Percentiles rank a stretch among this genome's conserved stretches.
phyloP scores from a whole-genome alignment of 1,284 basidiomycete species.

The Ceratobasidium sp. region DNA sequence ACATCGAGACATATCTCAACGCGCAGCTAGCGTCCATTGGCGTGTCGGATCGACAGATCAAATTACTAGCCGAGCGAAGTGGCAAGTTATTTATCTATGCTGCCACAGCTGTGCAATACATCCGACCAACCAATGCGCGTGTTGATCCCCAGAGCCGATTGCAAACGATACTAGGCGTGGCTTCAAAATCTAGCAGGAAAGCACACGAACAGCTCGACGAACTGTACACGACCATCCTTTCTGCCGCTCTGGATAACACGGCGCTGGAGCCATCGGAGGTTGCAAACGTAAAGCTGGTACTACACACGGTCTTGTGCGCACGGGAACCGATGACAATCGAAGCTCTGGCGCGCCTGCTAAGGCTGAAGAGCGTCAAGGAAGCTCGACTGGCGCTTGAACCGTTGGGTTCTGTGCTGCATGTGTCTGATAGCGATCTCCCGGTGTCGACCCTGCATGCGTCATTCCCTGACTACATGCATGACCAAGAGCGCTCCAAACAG shows the following conservation, averaged over 20 bases:
- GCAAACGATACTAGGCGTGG: neutral
- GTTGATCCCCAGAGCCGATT: neutral
- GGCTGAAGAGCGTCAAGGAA: neutral
- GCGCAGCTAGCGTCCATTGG: slow-evolving; percentile 1
- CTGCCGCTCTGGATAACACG: neutral
- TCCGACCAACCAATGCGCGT: neutral
- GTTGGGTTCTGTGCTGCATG: slow-evolving; percentile 9
- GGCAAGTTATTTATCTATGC: slow-evolving; percentile 39
- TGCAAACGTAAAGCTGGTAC: neutral
- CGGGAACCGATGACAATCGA: neutral
- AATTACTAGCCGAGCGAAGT: slow-evolving; percentile 13
- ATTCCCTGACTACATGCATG: slow-evolving; percentile 24
- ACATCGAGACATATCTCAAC: slow-evolving; percentile 37
- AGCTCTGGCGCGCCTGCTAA: neutral
- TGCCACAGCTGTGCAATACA: slow-evolving; percentile 8
- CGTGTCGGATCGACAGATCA: slow-evolving; percentile 2
- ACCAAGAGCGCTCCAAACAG: neutral
- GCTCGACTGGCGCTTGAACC: neutral
- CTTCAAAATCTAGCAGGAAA: neutral
- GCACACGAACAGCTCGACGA: neutral
- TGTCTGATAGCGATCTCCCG: neutral
- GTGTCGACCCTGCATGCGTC: slow-evolving; percentile 25
- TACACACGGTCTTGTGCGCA: slow-evolving; percentile 18
- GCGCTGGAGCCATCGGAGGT: neutral
- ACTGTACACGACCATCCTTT: neutral